Evolutionary conservation across 2,329 filamentous ascomycete genomes (phyloP).

Genomic region (Fragosphaeria purpurea): DNA sequence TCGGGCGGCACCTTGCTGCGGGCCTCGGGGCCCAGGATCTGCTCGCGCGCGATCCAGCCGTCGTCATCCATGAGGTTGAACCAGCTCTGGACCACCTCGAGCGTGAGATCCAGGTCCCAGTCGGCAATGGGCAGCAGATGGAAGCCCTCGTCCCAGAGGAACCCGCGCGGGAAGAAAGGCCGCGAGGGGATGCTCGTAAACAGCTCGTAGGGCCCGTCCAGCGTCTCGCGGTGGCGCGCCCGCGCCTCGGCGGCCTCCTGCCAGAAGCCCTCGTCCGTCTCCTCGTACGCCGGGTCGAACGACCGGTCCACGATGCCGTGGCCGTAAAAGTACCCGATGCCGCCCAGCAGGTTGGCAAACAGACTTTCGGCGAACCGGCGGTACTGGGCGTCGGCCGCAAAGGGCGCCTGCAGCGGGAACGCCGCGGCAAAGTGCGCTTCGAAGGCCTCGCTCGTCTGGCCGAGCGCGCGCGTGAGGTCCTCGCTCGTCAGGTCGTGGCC

Average conservation of each 20-base stretch:
- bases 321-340: slow-evolving; percentile 92
- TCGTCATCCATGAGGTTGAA: slow-evolving; percentile 93
- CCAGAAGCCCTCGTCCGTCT: slow-evolving; percentile 94
- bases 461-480: slow-evolving; percentile 61
- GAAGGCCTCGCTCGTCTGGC: slow-evolving; percentile 57
- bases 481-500: slow-evolving; percentile 44
- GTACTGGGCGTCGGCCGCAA: slow-evolving; percentile 57
- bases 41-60: slow-evolving; percentile 94
- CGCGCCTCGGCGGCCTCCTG: slow-evolving; percentile 77
- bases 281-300: slow-evolving; percentile 85
- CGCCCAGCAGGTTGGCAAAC: slow-evolving; percentile 88
- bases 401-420: slow-evolving; percentile 67
- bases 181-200: slow-evolving; percentile 87
- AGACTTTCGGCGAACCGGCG: slow-evolving; percentile 75
- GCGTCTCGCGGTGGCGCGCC: slow-evolving; percentile 52
- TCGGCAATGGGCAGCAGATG: slow-evolving; percentile 85
- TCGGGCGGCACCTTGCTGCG: slow-evolving; percentile 88
- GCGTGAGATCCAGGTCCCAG: slow-evolving; percentile 82
- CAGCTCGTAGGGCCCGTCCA: slow-evolving; percentile 77
- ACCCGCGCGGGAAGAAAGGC: slow-evolving; percentile 92
- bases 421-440: slow-evolving; percentile 62
- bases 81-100: slow-evolving; percentile 90
- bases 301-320: slow-evolving; percentile 82
- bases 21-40: slow-evolving; percentile 85
- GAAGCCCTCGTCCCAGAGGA: slow-evolving; percentile 97